These are phyloP conservation scores for Penicillium psychrosexuale DNA, from an alignment of 2,329 filamentous ascomycete genomes.

Conservation along the genomic window DNA sequence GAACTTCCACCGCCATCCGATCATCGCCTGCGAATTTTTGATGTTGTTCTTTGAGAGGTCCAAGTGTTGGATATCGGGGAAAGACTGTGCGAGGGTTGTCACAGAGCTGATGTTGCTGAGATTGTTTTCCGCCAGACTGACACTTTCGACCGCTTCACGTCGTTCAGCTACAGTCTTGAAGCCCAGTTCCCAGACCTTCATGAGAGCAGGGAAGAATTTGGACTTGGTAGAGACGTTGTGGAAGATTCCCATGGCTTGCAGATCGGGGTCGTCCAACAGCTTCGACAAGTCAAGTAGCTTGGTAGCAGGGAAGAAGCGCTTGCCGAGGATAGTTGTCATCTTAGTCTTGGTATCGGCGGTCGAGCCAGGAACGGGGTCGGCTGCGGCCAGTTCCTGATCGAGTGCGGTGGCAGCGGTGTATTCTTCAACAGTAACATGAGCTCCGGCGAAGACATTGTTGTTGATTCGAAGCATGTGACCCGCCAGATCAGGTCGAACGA, in stretches of 20 bases:
- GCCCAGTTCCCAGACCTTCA: conserved; percentile 76
- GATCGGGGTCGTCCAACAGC: conserved; percentile 67
- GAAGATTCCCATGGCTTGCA: conserved; percentile 74
- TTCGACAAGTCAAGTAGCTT: conserved; percentile 83
- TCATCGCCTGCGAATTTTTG: conserved; percentile 62
- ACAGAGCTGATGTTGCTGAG: conserved; percentile 70
- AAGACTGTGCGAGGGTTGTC: conserved; percentile 70
- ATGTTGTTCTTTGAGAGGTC: conserved; percentile 85
- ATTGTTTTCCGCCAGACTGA: conserved; percentile 77
- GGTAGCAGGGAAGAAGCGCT: conserved; percentile 66
- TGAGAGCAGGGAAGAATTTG: conserved; percentile 89
- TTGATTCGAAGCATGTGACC: conserved; percentile 66
- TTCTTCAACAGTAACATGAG: conserved; percentile 55
- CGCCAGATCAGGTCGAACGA: conserved; percentile 62
- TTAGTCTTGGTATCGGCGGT: conserved; percentile 63
- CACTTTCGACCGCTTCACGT: conserved; percentile 72
- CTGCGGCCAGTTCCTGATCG: conserved; percentile 25
- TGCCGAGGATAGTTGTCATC: conserved; percentile 67
- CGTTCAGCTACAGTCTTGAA: conserved; percentile 72
- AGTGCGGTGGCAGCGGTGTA: conserved; percentile 36
- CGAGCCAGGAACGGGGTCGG: conserved; percentile 42
- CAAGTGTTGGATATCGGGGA: conserved; percentile 82
- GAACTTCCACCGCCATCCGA: conserved; percentile 77
- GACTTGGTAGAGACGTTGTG: conserved; percentile 65
- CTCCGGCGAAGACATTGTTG: conserved; percentile 65